Base-by-base conservation (phyloP, 202 grass and related monocot genomes). In the Elaeis oleifera region DNA sequence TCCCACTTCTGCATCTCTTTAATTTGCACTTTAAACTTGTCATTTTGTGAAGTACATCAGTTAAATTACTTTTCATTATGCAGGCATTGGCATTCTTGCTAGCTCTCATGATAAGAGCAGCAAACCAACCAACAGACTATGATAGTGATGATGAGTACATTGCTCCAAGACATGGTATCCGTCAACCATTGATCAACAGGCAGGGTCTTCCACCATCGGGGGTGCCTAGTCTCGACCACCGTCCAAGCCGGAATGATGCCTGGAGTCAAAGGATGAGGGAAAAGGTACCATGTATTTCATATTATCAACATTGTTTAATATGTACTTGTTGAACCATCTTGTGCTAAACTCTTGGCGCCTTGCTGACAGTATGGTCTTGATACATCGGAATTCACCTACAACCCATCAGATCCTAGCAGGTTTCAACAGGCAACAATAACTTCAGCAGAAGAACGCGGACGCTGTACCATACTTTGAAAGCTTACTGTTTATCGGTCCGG, bases 181-280 rank as follows among this genome's bases (percentile, higher is more conserved):
- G 31, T 22, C 83, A 96, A 63, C 90, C 86, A 6, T 65, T 96
- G 73, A 69, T 90, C 76, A 85, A 79, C 32, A 80, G 80, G 60
- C 71, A 81, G 65, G 67, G 49, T 71, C 56, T 52, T 64, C 56
- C 74, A 0, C 66, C 83, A 52, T 68, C 86, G 27, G 79, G 68
- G 63, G 84, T 83, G 20, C 90, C 86, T 58, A 82, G 80, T 71
- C 78, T 90, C 7, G 83, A 96, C 64, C 84, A 89, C 74, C 83
- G 90, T 59, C 80, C 90, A 64, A 88, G 87, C 63, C 79, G 90
- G 58, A 88, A 87, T 7, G 90, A 96, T 53, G 81, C 86, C 0
- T 96, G 90, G 90, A 96, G 90, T 67, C 83, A 96, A 73, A 78
- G 90, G 59, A 82, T 96, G 86, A 90, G 81, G 80, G 81, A 90